Base-by-base conservation (phyloP, 2,329 filamentous ascomycete species). In the Microsporum ferrugineum region DNA sequence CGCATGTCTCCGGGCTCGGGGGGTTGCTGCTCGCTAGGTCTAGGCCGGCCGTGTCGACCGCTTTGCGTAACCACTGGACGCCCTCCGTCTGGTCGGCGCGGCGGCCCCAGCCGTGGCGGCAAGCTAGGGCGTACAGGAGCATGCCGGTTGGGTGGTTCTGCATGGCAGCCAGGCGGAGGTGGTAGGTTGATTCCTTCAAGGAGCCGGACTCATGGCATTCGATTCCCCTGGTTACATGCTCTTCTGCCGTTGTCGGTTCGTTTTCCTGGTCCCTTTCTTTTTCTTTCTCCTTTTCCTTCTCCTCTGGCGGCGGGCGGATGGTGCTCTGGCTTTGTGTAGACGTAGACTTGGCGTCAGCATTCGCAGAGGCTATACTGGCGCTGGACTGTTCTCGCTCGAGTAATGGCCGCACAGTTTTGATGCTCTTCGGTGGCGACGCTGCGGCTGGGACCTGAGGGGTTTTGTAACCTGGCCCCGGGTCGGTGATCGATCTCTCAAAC, bases 81-180 rank as follows among this genome's bases (percentile, higher is more conserved):
- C 90, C 94, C 74, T 99, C 94, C 56, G 82, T 82, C 69, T 90
- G 90, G 72, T 96, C 96, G 5, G 90, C 84, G 7, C 91, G 86
- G 89, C 97, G 96, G 17, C 94, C 94, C 94, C 94, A 99, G 57
- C 94, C 94, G 71, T 99, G 94, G 57, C 94, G 84, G 71, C 92
- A 97, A 8, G 94, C 94, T 39, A 99, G 81, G 3, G 92, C 94
- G 73, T 96, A 99, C 36, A 97, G 80, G 10, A 99, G 83, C 94
- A 99, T 99, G 27, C 88, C 94, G 0, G 92, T 96, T 0, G 94
- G 89, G 62, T 95, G 84, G 55, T 90, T 89, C 61, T 89, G 86
- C 67, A 86, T 85, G 0, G 94, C 92, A 2, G 94, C 94, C 63
- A 95, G 83, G 38, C 94, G 88, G 51, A 99, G 81, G 71, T 99